Conservation (phyloP, 495 filamentous ascomycete species). For the Penicillium angulare region DNA sequence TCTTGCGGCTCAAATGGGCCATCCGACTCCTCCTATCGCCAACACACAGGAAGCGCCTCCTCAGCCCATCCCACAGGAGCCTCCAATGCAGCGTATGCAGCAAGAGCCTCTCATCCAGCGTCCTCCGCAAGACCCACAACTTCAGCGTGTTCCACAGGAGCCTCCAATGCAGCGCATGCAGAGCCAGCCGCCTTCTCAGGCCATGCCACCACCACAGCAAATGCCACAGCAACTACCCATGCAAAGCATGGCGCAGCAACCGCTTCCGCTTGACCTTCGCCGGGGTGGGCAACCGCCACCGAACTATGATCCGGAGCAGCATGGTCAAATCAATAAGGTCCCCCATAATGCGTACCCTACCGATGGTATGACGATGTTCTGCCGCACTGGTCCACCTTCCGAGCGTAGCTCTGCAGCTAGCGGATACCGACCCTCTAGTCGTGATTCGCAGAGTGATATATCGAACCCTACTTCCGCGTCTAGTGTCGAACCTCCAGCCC, state of each 20-base stretch:
- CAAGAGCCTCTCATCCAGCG: constrained; percentile 1
- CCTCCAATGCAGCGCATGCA: neutral
- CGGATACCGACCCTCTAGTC: constrained; percentile 75
- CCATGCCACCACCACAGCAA: neutral
- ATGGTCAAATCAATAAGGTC: constrained; percentile 64
- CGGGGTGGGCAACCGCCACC: constrained; percentile 48
- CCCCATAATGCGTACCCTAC: constrained; percentile 93
- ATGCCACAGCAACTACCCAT: neutral
- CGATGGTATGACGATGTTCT: constrained; percentile 99
- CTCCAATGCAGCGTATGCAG: neutral
- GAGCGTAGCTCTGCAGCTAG: constrained; percentile 78
- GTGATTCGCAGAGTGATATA: constrained; percentile 88
- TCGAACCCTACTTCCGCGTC: constrained; percentile 90
- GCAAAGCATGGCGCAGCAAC: constrained; percentile 33
- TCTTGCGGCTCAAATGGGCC: constrained; percentile 61
- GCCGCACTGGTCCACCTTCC: constrained; percentile 80
- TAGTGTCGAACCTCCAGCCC: constrained; percentile 59
- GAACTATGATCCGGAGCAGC: constrained; percentile 54
- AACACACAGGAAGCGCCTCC: constrained; percentile 17
- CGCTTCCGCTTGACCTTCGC: constrained; percentile 49
- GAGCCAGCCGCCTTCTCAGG: neutral
- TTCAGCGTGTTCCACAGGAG: constrained; percentile 5
- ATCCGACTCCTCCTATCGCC: constrained; percentile 37
- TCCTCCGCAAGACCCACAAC: too few species aligned
- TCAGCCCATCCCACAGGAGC: constrained; percentile 4